These are phyloP conservation scores for Tolypocladium nubicola DNA, from an alignment of 2,329 filamentous ascomycete genomes.

Conservation along the genomic window DNA sequence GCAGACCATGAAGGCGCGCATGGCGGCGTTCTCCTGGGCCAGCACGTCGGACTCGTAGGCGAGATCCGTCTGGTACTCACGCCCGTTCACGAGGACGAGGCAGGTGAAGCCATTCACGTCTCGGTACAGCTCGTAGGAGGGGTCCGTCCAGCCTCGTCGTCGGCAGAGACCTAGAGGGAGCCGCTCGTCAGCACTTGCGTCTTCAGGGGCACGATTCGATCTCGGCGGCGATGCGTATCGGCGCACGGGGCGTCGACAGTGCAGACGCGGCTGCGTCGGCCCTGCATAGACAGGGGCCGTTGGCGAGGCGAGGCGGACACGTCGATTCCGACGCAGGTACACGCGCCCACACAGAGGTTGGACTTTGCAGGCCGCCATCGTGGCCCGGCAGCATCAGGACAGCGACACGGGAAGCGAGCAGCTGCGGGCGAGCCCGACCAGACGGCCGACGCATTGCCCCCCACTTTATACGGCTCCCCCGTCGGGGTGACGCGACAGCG, in stretches of 20 bases:
- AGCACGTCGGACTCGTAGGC: conserved; percentile 72
- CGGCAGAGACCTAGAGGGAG: conserved; percentile 68
- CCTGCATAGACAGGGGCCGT: background rate
- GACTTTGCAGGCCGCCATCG: background rate
- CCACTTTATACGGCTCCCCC: background rate
- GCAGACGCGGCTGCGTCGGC: background rate
- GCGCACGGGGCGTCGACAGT: background rate
- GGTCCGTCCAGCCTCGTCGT: conserved; percentile 87
- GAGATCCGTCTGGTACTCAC: conserved; percentile 88
- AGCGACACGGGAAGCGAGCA: background rate
- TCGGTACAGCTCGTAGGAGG: conserved; percentile 74
- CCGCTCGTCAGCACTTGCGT: conserved; percentile 21
- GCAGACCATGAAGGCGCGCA: conserved; percentile 95
- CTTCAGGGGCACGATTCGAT: background rate
- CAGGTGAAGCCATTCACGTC: conserved; percentile 71
- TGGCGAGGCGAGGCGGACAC: background rate
- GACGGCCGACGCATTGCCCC: background rate
- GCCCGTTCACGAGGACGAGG: conserved; percentile 88
- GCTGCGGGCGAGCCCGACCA: background rate
- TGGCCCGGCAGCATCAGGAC: background rate
- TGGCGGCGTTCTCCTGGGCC: conserved; percentile 87
- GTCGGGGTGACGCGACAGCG: background rate
- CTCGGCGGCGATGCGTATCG: background rate
- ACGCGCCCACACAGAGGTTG: background rate
- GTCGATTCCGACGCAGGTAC: background rate